These are phyloP conservation scores for Diplodia corticola DNA, from an alignment of 2,329 filamentous ascomycete species.

Conservation along the genomic window DNA sequence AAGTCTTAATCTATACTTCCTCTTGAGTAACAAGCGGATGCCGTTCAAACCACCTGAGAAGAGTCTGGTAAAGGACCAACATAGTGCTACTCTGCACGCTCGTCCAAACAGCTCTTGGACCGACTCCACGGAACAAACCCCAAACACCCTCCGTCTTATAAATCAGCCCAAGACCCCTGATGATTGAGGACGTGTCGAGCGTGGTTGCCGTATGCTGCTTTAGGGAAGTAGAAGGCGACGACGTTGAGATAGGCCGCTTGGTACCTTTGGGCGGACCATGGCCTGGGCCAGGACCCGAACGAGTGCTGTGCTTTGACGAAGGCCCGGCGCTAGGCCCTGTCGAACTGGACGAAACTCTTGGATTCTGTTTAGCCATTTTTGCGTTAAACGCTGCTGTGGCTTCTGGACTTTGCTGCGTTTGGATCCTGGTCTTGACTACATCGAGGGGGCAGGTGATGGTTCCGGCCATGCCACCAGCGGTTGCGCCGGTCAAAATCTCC, in stretches of 20 bases:
- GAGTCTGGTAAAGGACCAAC: slow-evolving; percentile 90
- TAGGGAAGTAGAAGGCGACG: slow-evolving; percentile 80
- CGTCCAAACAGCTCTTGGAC: slow-evolving; percentile 91
- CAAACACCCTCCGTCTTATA: slow-evolving; percentile 85
- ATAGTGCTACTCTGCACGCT: slow-evolving; percentile 96
- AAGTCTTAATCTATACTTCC: slow-evolving; percentile 1
- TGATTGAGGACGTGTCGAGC: slow-evolving; percentile 85
- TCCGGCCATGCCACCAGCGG: slow-evolving; percentile 87
- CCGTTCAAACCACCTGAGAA: slow-evolving; percentile 75
- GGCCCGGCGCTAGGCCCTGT: slow-evolving; percentile 4
- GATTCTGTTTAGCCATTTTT: neutral
- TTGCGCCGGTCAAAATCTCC: slow-evolving; percentile 85
- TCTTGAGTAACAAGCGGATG: slow-evolving; percentile 40
- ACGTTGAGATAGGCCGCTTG: slow-evolving; percentile 80
- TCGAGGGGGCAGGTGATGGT: slow-evolving; percentile 94
- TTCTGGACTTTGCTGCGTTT: slow-evolving; percentile 78
- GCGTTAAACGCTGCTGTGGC: neutral
- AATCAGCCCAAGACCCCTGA: slow-evolving; percentile 80
- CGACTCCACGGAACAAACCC: slow-evolving; percentile 93
- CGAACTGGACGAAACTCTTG: neutral
- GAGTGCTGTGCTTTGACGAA: slow-evolving; percentile 34
- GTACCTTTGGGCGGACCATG: slow-evolving; percentile 44
- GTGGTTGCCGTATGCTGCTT: slow-evolving; percentile 75
- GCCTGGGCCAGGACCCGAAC: slow-evolving; percentile 28
- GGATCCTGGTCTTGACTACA: slow-evolving; percentile 94